A percentile compares a stretch with the other conserved stretches of the same genome.
These are phyloP conservation scores for Trichocladium antarcticum DNA, from an alignment of 495 filamentous ascomycete species.

Conservation along the genomic window DNA sequence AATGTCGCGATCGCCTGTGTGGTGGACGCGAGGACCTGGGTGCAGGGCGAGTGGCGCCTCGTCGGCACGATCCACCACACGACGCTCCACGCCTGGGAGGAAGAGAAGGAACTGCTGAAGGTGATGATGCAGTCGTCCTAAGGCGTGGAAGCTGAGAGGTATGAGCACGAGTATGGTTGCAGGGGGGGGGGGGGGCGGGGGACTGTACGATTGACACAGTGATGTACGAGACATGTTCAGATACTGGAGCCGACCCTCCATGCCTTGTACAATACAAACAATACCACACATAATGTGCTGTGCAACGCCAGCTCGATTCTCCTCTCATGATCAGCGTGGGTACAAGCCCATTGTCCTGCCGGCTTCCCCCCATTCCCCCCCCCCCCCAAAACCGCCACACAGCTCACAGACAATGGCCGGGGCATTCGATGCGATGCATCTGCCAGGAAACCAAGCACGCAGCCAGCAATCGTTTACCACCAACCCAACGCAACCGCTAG, in stretches of 20 bases:
- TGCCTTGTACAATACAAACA: not conserved
- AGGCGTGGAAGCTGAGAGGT: not conserved
- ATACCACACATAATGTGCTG: not conserved
- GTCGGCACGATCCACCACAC: slow-evolving; percentile 61
- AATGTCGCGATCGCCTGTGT: slow-evolving; percentile 65
- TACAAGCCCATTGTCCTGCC: too few relatives aligned
- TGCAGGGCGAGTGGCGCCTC: slow-evolving; percentile 56
- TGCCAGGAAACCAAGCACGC: too few relatives aligned
- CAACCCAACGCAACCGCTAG: too few relatives aligned
- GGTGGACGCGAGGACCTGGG: slow-evolving; percentile 38
- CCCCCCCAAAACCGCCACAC: too few relatives aligned
- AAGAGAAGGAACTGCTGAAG: slow-evolving; percentile 12
- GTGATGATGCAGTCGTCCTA: not conserved
- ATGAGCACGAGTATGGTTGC: not conserved
- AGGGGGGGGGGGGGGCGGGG: not conserved
- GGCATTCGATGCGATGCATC: too few relatives aligned
- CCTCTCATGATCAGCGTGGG: too few relatives aligned
- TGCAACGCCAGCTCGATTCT: too few relatives aligned
- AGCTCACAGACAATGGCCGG: too few relatives aligned
- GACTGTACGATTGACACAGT: not conserved
- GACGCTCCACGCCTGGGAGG: slow-evolving; percentile 39
- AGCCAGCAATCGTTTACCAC: too few relatives aligned
- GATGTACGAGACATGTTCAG: slow-evolving; percentile 2
- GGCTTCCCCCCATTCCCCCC: too few relatives aligned
- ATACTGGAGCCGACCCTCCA: not conserved